Percentiles rank a stretch among this genome's conserved stretches.
These are phyloP conservation scores for Orbilia oligospora DNA, from an alignment of 2,329 filamentous ascomycete genomes.

Conservation along the genomic window DNA sequence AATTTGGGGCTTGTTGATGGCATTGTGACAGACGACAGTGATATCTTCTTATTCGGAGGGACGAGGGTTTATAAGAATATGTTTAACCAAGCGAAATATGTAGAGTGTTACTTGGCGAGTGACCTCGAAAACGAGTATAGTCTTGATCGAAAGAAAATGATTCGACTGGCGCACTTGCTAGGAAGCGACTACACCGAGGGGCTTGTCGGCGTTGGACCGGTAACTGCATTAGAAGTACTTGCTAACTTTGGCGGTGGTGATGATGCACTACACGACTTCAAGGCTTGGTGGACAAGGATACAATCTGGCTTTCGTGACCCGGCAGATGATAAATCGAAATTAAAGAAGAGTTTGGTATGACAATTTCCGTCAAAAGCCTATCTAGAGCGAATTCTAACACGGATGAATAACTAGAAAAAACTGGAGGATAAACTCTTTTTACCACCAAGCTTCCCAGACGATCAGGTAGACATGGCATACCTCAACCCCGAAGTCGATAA, in stretches of 20 bases:
- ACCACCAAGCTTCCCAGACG: constrained; percentile 82
- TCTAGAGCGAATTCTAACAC: neutral
- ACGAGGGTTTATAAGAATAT: constrained; percentile 99
- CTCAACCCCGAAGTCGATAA: constrained; percentile 86
- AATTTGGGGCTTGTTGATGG: constrained; percentile 90
- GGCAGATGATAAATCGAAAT: constrained; percentile 73
- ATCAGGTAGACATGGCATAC: constrained; percentile 85
- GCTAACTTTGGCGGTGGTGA: constrained; percentile 80
- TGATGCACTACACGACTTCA: constrained; percentile 79
- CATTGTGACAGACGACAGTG: constrained; percentile 96
- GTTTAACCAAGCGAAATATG: constrained; percentile 98
- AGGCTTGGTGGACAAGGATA: constrained; percentile 86
- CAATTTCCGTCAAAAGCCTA: neutral
- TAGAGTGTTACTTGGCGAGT: constrained; percentile 89
- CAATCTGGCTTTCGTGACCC: constrained; percentile 79
- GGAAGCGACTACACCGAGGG: constrained; percentile 97
- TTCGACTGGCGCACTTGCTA: constrained; percentile 88
- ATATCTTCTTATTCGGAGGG: constrained; percentile 96
- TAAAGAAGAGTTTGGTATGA: constrained; percentile 82
- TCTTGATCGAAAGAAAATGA: constrained; percentile 86
- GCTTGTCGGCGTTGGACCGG: constrained; percentile 88
- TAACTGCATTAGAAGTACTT: constrained; percentile 93
- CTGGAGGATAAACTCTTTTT: constrained; percentile 80
- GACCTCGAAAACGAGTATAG: constrained; percentile 93
- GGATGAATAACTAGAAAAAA: constrained; percentile 48